Conservation (phyloP, 768 basidiomycete genomes). For the Galerina marginata region DNA sequence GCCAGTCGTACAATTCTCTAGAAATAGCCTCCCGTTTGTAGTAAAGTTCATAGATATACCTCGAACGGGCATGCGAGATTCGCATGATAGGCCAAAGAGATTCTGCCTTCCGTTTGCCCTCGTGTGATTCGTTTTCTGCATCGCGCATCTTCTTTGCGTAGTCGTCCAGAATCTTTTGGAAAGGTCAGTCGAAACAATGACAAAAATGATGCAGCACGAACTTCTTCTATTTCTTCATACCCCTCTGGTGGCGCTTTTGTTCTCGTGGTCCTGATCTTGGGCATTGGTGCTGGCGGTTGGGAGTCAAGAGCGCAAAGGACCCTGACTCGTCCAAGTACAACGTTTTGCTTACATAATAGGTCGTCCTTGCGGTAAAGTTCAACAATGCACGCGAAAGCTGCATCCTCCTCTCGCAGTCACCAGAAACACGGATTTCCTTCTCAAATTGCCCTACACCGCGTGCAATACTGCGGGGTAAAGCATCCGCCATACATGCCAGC, state of each 20-base stretch:
- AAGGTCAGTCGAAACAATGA: slow-evolving; percentile 8
- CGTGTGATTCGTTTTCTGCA: slow-evolving; percentile 97
- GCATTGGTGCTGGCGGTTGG: slow-evolving; percentile 57
- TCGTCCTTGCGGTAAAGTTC: background rate
- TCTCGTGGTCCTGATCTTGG: slow-evolving; percentile 89
- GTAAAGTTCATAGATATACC: slow-evolving; percentile 98
- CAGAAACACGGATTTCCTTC: background rate
- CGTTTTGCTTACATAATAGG: slow-evolving; percentile 12
- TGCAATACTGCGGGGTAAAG: slow-evolving; percentile 26
- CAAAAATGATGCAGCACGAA: slow-evolving; percentile 37
- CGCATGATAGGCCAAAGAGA: slow-evolving; percentile 98
- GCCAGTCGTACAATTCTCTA: slow-evolving; percentile 94
- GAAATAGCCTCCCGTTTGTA: slow-evolving; percentile 98
- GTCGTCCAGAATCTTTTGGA: slow-evolving; percentile 86
- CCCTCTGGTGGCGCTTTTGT: slow-evolving; percentile 96
- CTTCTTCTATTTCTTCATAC: slow-evolving; percentile 90
- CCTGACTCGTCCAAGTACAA: background rate
- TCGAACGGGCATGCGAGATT: slow-evolving; percentile 93
- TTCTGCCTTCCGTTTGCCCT: slow-evolving; percentile 95
- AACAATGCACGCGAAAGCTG: background rate
- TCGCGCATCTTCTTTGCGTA: slow-evolving; percentile 99
- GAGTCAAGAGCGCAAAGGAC: background rate
- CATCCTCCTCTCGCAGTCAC: background rate
- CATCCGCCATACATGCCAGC: slow-evolving; percentile 17
- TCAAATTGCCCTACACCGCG: slow-evolving; percentile 23